Evolutionary conservation across 2,329 filamentous ascomycete species (phyloP).

Genomic region (Ophiocordyceps camponoti-saundersi): DNA sequence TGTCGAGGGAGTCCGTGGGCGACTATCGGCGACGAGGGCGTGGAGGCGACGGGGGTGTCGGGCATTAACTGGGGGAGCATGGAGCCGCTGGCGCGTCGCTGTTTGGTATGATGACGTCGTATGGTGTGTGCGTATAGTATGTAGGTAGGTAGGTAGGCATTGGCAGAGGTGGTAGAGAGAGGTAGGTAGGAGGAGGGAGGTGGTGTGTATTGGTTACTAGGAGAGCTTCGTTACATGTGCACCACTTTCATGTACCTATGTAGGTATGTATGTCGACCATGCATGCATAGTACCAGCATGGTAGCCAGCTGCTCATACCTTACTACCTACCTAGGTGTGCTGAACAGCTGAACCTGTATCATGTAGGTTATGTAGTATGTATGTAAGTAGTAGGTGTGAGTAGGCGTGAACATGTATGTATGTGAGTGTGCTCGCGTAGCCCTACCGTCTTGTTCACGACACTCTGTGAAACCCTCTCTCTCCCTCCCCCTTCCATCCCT

Average conservation of each 20-base stretch:
- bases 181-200: too few species aligned
- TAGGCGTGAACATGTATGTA: background rate
- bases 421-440: background rate
- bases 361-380: background rate
- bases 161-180: too few species aligned
- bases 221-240: too few species aligned
- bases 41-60: slow-evolving; percentile 10
- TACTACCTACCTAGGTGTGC: too few species aligned
- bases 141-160: background rate
- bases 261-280: too few species aligned
- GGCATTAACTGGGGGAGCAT: slow-evolving; percentile 15
- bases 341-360: too few species aligned
- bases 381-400: background rate
- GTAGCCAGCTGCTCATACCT: too few species aligned
- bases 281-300: too few species aligned
- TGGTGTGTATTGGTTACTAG: too few species aligned
- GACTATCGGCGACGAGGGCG: slow-evolving; percentile 20
- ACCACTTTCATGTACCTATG: too few species aligned
- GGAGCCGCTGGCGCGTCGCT: slow-evolving; percentile 10
- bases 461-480: too few species aligned
- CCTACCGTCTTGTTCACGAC: background rate
- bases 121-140: background rate
- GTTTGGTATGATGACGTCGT: slow-evolving; percentile 1
- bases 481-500: too few species aligned
- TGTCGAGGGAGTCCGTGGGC: slow-evolving; percentile 34